Base-by-base conservation (phyloP, 179 eudicot species). In the Beta corolliflora region DNA sequence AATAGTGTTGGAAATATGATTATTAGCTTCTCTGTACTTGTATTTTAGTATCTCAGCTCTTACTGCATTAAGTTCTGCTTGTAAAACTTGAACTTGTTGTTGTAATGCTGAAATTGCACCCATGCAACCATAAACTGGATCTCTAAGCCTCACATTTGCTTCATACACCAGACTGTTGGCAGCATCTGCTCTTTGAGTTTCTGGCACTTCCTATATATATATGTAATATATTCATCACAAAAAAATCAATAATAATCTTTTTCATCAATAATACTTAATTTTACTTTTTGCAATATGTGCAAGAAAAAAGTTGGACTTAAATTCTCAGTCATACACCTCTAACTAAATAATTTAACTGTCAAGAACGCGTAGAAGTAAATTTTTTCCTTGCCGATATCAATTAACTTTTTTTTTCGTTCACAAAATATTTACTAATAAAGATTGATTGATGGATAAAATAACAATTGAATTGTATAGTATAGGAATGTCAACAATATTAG, bases 51-150 rank as follows among this genome's bases (percentile, higher is more conserved):
- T 88, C 71, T 92, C 94, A 60, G 89, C 84, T 81, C 94, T 90
- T 1, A 92, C 86, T 67, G 85, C 85, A 72, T 84, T 83, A 31
- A 94, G 87, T 73, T 94, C 94, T 66, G 90, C 92, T 86, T 94
- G 94, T 76, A 92, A 76, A 55, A 85, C 45, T 81, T 91, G 94
- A 72, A 94, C 81, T 85, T 94, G 87, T 59, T 90, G 97, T 82
- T 92, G 97, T 77, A 94, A 77, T 21, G 94, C 87, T 55, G 92
- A 90, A 76, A 94, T 94, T 48, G 93, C 97, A 18, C 98, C 98
- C 97, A 94, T 94, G 91, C 98, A 94, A 29, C 98, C 98, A 23
- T 94, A 92, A 19, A 94, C 90, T 50, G 98, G 98, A 81, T 92
- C 97, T 77, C 94, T 86, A 46, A 94, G 81, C 86, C 98, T 90